Base-by-base conservation (phyloP, 345 rosid species). In the Arabidopsis arenosa region DNA sequence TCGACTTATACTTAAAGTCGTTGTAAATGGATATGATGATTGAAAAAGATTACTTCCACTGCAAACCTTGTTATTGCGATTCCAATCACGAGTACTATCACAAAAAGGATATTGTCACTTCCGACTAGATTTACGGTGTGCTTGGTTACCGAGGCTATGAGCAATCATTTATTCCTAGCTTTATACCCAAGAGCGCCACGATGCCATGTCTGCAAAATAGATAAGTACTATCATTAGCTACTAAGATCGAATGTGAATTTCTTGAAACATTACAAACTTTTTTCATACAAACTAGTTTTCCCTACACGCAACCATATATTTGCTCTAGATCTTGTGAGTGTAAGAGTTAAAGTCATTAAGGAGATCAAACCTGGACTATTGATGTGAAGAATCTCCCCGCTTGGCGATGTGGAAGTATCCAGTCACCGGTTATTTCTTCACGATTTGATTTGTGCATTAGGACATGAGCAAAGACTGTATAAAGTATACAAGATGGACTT, bases 301-400 rank as follows among this genome's bases (percentile, higher is more conserved):
- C n/a, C 47, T 3, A 21, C 21, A 23, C 7, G 13, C 28, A 64
- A 45, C 54, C 41, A 64, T 9, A n/a, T 9, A 30, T 14, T 41
- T 47, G 44, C n/a, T 66, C 21, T 49, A 49, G 45, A 35, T 66
- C 13, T 18, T 49, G 17, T 17, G 44, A 66, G 30, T 33, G 11
- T 17, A 32, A 64, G 17, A 47, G 43, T 65, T 65, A 48, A 33
- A 17, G 44, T 48, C 18, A 52, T 11, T 18, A n/a, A n/a, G 10
- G 32, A 49, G 58, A 66, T 17, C 57, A 33, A 32, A 66, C 70
- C 56, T 65, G 32, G 28, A 33, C 2, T 65, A 47, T 30, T 5
- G 1, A 65, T 6, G 43, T 65, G 40, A 64, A 15, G 55, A 64
- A 35, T 64, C 40, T 63, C 68, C 14, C 23, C 7, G 39, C 28